Evolutionary conservation across 164 flowering plant genomes (phyloP).

Genomic region (Chimonanthus praecox): DNA sequence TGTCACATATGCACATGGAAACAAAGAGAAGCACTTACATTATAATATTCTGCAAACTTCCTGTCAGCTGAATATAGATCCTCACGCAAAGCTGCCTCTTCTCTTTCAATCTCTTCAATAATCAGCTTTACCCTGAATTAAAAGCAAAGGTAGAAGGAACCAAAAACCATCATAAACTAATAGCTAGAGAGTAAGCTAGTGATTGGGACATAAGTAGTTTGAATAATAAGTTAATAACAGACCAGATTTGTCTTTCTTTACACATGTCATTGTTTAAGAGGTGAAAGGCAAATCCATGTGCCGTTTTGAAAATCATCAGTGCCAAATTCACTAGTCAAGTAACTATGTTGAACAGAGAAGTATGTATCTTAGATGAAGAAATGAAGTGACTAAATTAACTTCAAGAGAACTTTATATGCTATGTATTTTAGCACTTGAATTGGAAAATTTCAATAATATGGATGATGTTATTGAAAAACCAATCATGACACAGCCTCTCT

Average conservation of each 20-base stretch:
- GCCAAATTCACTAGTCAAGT: too few species aligned
- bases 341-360: background rate
- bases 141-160: background rate
- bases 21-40: constrained; percentile 36
- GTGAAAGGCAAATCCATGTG: too few species aligned
- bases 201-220: too few species aligned
- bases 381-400: background rate
- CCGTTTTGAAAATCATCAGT: too few species aligned
- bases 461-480: background rate
- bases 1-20: constrained; percentile 2
- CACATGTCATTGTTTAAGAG: too few species aligned
- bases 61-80: constrained; percentile 93
- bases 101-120: constrained; percentile 90
- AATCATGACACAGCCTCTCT: background rate
- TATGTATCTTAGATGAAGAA: background rate
- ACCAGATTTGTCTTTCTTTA: too few species aligned
- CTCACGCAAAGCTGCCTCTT: constrained; percentile 74
- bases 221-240: too few species aligned
- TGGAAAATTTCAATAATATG: background rate
- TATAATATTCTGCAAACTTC: constrained; percentile 89
- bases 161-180: background rate
- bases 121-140: constrained; percentile 68
- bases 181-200: too few species aligned
- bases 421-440: background rate
- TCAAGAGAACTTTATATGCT: background rate